Conservation (phyloP, 148 eudicot genomes). For the Rheum nobile region DNA sequence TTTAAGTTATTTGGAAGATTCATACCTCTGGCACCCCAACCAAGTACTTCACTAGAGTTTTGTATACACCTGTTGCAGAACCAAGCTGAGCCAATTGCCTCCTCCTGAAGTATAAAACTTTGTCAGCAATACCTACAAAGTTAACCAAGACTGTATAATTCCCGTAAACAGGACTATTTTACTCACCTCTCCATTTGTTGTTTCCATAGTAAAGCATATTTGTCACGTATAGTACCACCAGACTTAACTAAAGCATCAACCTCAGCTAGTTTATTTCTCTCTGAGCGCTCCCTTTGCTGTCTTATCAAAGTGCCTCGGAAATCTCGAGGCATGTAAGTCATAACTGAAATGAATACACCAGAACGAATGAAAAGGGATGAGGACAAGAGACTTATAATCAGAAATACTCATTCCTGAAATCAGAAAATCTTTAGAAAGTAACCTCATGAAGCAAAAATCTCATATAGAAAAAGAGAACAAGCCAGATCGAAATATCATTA, state of each 20-base stretch:
- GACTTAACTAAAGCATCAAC: slow-evolving; percentile 71
- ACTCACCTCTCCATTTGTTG: slow-evolving; percentile 95
- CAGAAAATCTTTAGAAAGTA: background rate
- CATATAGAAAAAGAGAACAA: background rate
- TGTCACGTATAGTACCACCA: slow-evolving; percentile 85
- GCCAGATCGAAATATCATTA: background rate
- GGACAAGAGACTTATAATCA: background rate
- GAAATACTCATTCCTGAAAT: background rate
- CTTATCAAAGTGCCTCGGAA: slow-evolving; percentile 86
- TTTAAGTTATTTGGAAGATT: background rate
- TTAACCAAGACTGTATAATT: background rate
- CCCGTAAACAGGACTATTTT: background rate
- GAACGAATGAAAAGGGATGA: background rate
- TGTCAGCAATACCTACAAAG: slow-evolving; percentile 7
- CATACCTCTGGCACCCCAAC: slow-evolving; percentile 97
- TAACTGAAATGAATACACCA: slow-evolving; percentile 45
- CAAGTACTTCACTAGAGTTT: slow-evolving; percentile 89
- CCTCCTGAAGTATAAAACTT: slow-evolving; percentile 48
- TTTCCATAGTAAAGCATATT: slow-evolving; percentile 82
- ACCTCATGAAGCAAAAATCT: background rate
- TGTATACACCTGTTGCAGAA: slow-evolving; percentile 95
- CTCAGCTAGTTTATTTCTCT: slow-evolving; percentile 83
- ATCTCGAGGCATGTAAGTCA: slow-evolving; percentile 99
- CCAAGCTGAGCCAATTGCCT: slow-evolving; percentile 91
- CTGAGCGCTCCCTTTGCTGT: slow-evolving; percentile 94